Evolutionary conservation across 2,329 filamentous ascomycete genomes (phyloP).

Genomic region (Monosporascus sp.): DNA sequence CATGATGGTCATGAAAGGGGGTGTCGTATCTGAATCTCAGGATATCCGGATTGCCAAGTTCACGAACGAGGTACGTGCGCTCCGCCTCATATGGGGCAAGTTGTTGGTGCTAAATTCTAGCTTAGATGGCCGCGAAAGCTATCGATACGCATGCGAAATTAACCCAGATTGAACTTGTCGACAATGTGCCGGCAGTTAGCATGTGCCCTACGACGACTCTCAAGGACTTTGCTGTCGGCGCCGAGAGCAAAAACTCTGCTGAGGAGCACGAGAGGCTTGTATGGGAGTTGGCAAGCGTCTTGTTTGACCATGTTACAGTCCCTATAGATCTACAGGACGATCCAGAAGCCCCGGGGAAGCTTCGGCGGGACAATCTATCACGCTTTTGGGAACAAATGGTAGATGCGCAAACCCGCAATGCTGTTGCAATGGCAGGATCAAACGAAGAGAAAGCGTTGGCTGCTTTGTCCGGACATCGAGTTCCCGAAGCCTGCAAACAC

Average conservation of each 20-base stretch:
- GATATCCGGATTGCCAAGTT: slow-evolving; percentile 64
- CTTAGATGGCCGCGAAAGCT: slow-evolving; percentile 50
- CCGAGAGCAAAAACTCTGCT: slow-evolving; percentile 34
- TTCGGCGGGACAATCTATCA: slow-evolving; percentile 61
- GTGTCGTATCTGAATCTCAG: slow-evolving; percentile 58
- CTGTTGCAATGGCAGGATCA: slow-evolving; percentile 54
- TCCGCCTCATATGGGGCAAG: slow-evolving; percentile 1
- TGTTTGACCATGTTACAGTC: slow-evolving; percentile 69
- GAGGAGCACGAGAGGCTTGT: slow-evolving; percentile 64
- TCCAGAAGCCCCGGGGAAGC: slow-evolving; percentile 29
- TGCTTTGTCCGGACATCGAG: slow-evolving; percentile 70
- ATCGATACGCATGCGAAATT: slow-evolving; percentile 51
- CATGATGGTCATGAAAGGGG: slow-evolving; percentile 49
- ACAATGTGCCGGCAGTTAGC: slow-evolving; percentile 57
- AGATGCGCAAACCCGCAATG: slow-evolving; percentile 50
- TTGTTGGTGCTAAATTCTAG: slow-evolving; percentile 16
- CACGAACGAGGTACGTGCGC: slow-evolving; percentile 43
- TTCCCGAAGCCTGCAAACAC: slow-evolving; percentile 77
- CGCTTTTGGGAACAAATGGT: slow-evolving; percentile 64
- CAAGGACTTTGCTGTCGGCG: slow-evolving; percentile 38
- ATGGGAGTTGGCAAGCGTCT: slow-evolving; percentile 80
- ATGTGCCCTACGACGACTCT: slow-evolving; percentile 44
- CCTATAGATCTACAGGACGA: slow-evolving; percentile 34
- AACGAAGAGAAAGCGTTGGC: slow-evolving; percentile 81
- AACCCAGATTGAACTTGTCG: slow-evolving; percentile 47